phyloP scores from a whole-genome alignment of 1,284 basidiomycete species.

The Cryptococcus sp. region DNA sequence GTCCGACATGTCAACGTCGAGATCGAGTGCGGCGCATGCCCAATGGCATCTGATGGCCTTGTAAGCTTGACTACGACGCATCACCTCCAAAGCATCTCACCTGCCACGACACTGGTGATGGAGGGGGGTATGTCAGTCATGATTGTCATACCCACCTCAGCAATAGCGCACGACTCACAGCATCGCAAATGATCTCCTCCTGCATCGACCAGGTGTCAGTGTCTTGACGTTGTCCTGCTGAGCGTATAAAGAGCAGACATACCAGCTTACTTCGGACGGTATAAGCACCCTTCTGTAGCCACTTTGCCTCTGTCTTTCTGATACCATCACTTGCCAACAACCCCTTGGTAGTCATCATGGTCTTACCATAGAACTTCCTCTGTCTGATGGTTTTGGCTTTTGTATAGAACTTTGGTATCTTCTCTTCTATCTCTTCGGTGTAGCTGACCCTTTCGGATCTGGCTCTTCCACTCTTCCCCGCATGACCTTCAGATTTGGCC shows the following conservation, averaged over 20 bases:
- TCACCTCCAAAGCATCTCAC: conserved; percentile 3
- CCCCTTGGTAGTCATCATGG: not conserved
- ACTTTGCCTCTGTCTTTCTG: not conserved
- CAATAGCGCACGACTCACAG: not conserved
- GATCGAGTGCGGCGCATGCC: conserved; percentile 15
- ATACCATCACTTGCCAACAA: not conserved
- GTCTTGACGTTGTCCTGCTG: not conserved
- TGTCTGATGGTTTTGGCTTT: not conserved
- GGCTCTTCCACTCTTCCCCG: not conserved
- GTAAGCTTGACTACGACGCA: not conserved
- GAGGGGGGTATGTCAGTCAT: not conserved
- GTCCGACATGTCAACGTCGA: conserved; percentile 15
- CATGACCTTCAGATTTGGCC: not conserved
- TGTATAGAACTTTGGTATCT: not conserved
- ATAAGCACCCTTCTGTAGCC: conserved; percentile 13
- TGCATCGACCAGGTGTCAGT: not conserved
- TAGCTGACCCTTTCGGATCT: not conserved
- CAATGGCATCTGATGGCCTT: conserved; percentile 14
- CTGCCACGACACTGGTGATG: conserved; percentile 1
- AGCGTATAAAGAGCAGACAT: not conserved
- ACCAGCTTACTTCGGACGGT: conserved; percentile 14
- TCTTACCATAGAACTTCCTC: not conserved
- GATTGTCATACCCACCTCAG: not conserved
- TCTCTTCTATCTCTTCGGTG: not conserved
- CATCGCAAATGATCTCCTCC: conserved; percentile 8